phyloP scores from a whole-genome alignment of 495 filamentous ascomycete species.

The Neurospora africana region DNA sequence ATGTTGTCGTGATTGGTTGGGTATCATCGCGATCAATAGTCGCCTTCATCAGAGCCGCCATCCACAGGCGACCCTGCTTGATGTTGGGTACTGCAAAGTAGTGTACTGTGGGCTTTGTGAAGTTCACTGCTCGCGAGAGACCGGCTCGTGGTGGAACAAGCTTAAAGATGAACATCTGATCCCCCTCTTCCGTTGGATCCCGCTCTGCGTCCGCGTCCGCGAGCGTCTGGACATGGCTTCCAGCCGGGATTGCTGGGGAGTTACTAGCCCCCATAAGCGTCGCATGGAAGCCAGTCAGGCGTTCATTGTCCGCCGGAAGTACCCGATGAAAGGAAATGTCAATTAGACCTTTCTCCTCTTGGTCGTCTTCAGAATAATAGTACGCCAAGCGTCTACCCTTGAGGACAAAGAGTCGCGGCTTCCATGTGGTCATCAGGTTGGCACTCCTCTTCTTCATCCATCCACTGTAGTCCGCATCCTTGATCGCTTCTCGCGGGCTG shows the following conservation, averaged over 20 bases:
- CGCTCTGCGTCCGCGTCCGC: constrained; percentile 33
- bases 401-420: constrained; percentile 84
- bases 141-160: constrained; percentile 83
- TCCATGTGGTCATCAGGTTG: constrained; percentile 94
- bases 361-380: constrained; percentile 89
- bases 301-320: constrained; percentile 86
- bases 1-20: constrained; percentile 71
- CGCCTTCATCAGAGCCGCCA: constrained; percentile 98
- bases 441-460: constrained; percentile 99
- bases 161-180: constrained; percentile 92
- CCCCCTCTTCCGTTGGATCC: constrained; percentile 35
- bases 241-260: constrained; percentile 61
- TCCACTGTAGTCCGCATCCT: constrained; percentile 81
- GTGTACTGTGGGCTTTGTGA: constrained; percentile 92
- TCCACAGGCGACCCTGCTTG: constrained; percentile 84
- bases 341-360: constrained; percentile 87
- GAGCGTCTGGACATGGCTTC: constrained; percentile 46
- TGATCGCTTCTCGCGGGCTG: constrained; percentile 71
- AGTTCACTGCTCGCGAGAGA: constrained; percentile 84
- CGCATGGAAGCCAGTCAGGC: constrained; percentile 80
- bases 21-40: constrained; percentile 91
- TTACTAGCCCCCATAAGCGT: constrained; percentile 78
- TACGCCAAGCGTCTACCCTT: constrained; percentile 87
- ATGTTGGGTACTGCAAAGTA: constrained; percentile 94
- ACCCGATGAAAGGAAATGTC: constrained; percentile 96